phyloP scores from a whole-genome alignment of 129 eudicot genomes.

The Oenanthe sinensis region DNA sequence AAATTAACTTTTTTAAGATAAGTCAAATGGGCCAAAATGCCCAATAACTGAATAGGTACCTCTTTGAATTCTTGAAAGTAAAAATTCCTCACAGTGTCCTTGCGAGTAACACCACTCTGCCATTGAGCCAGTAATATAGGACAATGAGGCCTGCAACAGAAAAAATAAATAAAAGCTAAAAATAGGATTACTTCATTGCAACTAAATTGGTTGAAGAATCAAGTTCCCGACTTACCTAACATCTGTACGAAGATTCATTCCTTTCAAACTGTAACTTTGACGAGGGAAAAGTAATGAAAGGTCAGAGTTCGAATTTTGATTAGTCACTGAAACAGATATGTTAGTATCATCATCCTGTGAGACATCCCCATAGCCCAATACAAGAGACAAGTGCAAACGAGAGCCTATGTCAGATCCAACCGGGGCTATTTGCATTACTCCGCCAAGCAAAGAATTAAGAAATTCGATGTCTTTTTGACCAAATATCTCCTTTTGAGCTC shows the following conservation, averaged over 20 bases:
- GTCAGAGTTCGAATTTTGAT: constrained; percentile 21
- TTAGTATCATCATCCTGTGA: constrained; percentile 27
- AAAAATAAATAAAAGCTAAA: not conserved
- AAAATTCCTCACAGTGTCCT: constrained; percentile 59
- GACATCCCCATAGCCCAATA: constrained; percentile 63
- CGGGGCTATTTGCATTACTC: constrained; percentile 31
- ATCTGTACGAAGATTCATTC: constrained; percentile 45
- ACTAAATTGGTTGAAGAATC: constrained; percentile 11
- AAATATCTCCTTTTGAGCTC: constrained; percentile 25
- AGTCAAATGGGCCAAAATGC: no score
- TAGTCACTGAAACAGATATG: constrained; percentile 20
- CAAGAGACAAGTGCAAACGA: constrained; percentile 70
- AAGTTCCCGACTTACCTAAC: constrained; percentile 42
- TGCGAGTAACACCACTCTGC: constrained; percentile 93
- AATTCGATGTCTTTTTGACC: constrained; percentile 30
- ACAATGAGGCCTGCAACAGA: constrained; percentile 45
- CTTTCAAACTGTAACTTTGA: constrained; percentile 85
- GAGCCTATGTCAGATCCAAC: constrained; percentile 52
- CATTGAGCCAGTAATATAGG: constrained; percentile 78
- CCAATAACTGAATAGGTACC: constrained; percentile 28
- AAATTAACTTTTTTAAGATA: no score
- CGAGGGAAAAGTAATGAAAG: constrained; percentile 51
- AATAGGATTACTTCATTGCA: not conserved
- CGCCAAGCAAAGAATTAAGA: constrained; percentile 58
- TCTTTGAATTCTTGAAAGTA: constrained; percentile 58